Evolutionary conservation across 352 stramenopile genomes (phyloP).

Genomic region (Globisporangium mamillatum): DNA sequence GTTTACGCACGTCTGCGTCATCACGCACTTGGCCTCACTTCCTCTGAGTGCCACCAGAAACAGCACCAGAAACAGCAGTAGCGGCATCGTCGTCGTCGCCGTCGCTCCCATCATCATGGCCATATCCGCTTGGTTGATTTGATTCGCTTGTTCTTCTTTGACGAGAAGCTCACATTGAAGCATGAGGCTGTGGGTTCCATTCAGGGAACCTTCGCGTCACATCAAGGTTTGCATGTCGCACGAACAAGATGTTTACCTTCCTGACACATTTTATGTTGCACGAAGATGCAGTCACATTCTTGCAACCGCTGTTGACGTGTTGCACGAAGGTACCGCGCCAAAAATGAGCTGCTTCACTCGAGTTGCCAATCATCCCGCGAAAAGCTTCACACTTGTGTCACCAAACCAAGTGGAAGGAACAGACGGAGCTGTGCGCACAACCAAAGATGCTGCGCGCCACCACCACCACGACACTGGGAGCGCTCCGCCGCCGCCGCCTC

Average conservation of each 20-base stretch:
- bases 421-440: background rate
- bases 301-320: background rate
- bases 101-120: background rate
- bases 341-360: background rate
- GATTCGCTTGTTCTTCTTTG: slow-evolving; percentile 1
- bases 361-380: slow-evolving; percentile 10
- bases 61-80: background rate
- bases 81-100: background rate
- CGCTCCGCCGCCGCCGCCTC: slow-evolving; percentile 1
- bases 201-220: too few species aligned
- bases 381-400: background rate
- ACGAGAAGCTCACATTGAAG: slow-evolving; percentile 12
- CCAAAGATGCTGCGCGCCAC: slow-evolving; percentile 1
- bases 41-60: background rate
- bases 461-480: background rate
- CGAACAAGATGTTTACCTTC: background rate
- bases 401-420: background rate
- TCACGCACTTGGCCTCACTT: slow-evolving; percentile 45
- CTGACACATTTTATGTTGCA: too few species aligned
- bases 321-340: slow-evolving; percentile 7
- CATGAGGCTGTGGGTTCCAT: background rate
- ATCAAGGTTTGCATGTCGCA: background rate
- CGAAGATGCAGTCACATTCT: background rate
- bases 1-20: slow-evolving; percentile 82
- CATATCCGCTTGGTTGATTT: background rate